Percentiles rank a stretch among this genome's conserved stretches.
Conservation (phyloP, 176 grass and related monocot genomes). For the Poa pratensis region DNA sequence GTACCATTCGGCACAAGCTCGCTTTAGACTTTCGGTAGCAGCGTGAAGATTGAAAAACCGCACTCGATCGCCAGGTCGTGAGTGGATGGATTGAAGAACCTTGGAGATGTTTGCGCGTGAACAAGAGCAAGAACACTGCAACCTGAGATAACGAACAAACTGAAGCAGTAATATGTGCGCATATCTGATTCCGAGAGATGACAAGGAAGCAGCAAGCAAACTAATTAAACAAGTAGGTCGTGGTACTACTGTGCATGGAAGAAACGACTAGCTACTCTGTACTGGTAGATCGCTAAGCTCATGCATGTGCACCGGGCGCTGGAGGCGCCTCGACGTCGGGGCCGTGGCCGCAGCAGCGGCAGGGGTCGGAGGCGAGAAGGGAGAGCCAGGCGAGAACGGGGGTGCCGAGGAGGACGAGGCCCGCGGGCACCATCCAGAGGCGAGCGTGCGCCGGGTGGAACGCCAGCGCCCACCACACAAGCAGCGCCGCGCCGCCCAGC, state of each 20-base stretch:
- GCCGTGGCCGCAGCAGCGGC: conserved; percentile 20
- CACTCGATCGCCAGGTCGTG: conserved; percentile 23
- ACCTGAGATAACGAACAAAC: not conserved
- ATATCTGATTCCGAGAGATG: conserved; percentile 37
- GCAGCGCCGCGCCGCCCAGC: conserved; percentile 68
- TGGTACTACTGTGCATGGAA: not conserved
- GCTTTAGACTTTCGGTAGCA: conserved; percentile 36
- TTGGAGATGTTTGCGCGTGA: not conserved
- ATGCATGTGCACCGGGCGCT: not conserved
- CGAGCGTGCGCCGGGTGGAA: conserved; percentile 77
- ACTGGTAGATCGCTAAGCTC: conserved; percentile 9
- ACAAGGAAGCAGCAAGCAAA: not conserved
- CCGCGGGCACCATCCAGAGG: conserved; percentile 97
- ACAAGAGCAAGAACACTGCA: conserved; percentile 15
- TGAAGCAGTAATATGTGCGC: not conserved
- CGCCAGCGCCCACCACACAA: conserved; percentile 83
- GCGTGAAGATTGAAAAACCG: not conserved
- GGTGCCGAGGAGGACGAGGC: conserved; percentile 85
- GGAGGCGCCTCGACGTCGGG: not conserved
- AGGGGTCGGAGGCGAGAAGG: conserved; percentile 50
- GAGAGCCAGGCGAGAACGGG: conserved; percentile 79
- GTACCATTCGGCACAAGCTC: conserved; percentile 19
- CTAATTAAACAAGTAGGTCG: conserved; percentile 17
- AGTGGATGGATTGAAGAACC: not conserved
- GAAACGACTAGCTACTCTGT: not conserved